Evolutionary conservation across 305 asterid species (phyloP), one percentile per base, ranked within the genome.

Genomic region (Ajuga reptans): DNA sequence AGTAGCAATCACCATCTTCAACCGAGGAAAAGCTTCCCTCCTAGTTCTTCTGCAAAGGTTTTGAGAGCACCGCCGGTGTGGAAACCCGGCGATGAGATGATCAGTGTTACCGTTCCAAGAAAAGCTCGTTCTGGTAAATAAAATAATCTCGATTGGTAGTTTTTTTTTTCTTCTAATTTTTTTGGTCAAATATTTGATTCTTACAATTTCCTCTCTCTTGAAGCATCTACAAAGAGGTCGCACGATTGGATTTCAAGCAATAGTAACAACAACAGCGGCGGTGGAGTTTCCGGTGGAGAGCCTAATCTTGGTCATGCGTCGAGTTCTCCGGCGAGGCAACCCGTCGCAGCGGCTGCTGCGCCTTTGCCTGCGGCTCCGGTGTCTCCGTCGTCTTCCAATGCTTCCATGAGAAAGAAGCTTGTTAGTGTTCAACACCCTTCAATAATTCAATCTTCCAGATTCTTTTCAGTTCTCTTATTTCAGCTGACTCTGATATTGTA

Each of bases 11-110:
- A 84, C 42, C 90, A 85, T 71, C 81, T 86, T 27, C 97, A 86
- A 51, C 94, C 80, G 42, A 77, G 97, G 55, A 91, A 89, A 77
- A 85, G 73, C 72, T 86, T 77, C 67, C 96, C 96, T 37, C 90
- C 94, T 0, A 58, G 53, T 50, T 63, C 83, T 64, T 29, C 84
- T 18, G 71, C 83, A 3, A 89, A 87, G 80, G 71, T 79, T 72
- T 78, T 79, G 54, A 76, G 89, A 59, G 79, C 82, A 12, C 85
- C 89, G 17, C 93, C 98, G 24, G 98, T 87, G 5, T 89, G 96
- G 99, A 94, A 86, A 72, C 52, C 97, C 58, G 95, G 95, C 49
- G 96, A 91, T 64, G 99, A 94, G 84, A 86, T 86, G 93, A 94
- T 94, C 58, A 87, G 96, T 59, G 96, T 84, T 67, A 80, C 96